phyloP scores from a whole-genome alignment of 805 yeast genomes.

The Tetrapisispora phaffii region DNA sequence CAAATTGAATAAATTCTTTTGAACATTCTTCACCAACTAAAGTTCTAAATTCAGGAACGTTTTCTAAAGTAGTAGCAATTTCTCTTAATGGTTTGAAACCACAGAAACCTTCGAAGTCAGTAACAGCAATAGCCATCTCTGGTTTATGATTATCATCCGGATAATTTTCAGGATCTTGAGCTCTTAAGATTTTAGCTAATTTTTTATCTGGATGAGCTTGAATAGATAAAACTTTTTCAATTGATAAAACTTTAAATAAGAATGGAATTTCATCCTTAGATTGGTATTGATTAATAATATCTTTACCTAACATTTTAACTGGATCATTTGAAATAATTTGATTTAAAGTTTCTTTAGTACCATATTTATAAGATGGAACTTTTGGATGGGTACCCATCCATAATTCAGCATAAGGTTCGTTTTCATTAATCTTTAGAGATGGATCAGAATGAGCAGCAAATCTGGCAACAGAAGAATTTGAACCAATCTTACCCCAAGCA shows the following conservation, averaged over 20 bases:
- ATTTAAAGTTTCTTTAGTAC: slow-evolving; percentile 49
- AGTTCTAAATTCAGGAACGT: slow-evolving; percentile 65
- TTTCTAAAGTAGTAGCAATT: slow-evolving; percentile 55
- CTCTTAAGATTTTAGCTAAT: slow-evolving; percentile 66
- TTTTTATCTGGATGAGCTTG: slow-evolving; percentile 97
- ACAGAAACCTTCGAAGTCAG: slow-evolving; percentile 94
- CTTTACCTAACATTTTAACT: slow-evolving; percentile 44
- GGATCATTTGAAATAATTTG: slow-evolving; percentile 58
- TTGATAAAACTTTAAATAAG: slow-evolving; percentile 86
- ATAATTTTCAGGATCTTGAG: slow-evolving; percentile 80
- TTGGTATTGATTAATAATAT: slow-evolving; percentile 56
- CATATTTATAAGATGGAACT: slow-evolving; percentile 62
- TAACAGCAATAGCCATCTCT: slow-evolving; percentile 98
- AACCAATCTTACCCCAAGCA: slow-evolving; percentile 85
- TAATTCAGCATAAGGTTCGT: slow-evolving; percentile 87
- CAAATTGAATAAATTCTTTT: slow-evolving; percentile 42
- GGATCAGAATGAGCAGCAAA: slow-evolving; percentile 69
- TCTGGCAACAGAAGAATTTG: slow-evolving; percentile 77
- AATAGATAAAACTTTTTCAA: slow-evolving; percentile 83
- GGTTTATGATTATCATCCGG: slow-evolving; percentile 99
- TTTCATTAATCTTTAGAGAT: slow-evolving; percentile 49
- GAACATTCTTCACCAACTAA: slow-evolving; percentile 58
- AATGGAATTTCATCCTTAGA: slow-evolving; percentile 71
- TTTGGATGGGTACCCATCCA: slow-evolving; percentile 99
- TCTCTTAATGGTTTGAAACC: slow-evolving; percentile 89